Conservation (phyloP, 306 rosid genomes). For the Psophocarpus tetragonolobus region DNA sequence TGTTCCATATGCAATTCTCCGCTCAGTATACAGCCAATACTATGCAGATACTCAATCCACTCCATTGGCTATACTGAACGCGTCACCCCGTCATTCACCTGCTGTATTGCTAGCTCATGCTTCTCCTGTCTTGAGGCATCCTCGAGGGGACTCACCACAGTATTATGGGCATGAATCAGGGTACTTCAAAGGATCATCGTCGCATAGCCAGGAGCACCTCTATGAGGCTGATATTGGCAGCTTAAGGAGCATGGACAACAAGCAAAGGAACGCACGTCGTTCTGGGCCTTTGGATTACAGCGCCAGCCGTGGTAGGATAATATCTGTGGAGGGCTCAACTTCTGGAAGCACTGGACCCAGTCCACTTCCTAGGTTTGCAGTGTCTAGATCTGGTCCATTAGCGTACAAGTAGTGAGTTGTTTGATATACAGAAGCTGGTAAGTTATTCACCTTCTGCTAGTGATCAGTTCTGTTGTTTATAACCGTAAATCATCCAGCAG, state of each 20-base stretch:
- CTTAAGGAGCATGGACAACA: constrained; percentile 51
- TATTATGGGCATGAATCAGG: constrained; percentile 62
- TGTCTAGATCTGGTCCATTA: constrained; percentile 94
- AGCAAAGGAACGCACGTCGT: constrained; percentile 61
- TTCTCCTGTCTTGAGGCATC: constrained; percentile 68
- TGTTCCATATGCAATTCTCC: constrained; percentile 89
- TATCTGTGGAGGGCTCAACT: constrained; percentile 72
- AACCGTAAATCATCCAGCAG: constrained; percentile 35
- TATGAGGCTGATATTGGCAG: constrained; percentile 59
- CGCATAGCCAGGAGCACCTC: constrained; percentile 59
- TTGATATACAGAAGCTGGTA: constrained; percentile 31
- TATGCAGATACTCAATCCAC: constrained; percentile 72
- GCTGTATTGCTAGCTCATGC: constrained; percentile 67
- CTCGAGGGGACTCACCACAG: constrained; percentile 80
- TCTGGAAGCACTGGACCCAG: constrained; percentile 91
- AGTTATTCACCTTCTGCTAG: constrained; percentile 45
- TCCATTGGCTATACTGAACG: constrained; percentile 64
- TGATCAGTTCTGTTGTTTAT: constrained; percentile 33
- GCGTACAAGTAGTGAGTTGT: constrained; percentile 69
- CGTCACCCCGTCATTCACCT: constrained; percentile 89
- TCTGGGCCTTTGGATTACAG: constrained; percentile 96
- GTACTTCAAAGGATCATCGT: constrained; percentile 71
- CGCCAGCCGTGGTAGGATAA: constrained; percentile 60
- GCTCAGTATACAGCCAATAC: constrained; percentile 88
- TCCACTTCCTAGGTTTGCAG: constrained; percentile 96